These are phyloP conservation scores for Trypethelium eluteriae DNA, from an alignment of 495 filamentous ascomycete species.

Conservation along the genomic window DNA sequence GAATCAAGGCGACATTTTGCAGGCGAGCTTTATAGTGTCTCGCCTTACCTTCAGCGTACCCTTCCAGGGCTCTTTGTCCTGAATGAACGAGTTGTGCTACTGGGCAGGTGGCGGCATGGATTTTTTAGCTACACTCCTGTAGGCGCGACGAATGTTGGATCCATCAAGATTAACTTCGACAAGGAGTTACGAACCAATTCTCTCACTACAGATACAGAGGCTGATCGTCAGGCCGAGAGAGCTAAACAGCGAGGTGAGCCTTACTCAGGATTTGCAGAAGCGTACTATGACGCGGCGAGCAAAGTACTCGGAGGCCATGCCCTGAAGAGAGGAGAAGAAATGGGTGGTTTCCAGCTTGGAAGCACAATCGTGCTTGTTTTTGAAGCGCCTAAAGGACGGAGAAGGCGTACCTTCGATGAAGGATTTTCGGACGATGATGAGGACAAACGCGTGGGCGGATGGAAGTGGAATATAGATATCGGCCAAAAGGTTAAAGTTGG, in stretches of 20 bases:
- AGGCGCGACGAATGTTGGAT: constrained; percentile 97
- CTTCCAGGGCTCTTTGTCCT: constrained; percentile 90
- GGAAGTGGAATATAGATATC: constrained; percentile 73
- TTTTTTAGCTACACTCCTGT: constrained; percentile 96
- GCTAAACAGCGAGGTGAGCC: constrained; percentile 68
- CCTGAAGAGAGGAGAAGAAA: constrained; percentile 80
- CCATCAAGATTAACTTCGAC: constrained; percentile 96
- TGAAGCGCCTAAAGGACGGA: constrained; percentile 68
- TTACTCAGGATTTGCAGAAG: constrained; percentile 81
- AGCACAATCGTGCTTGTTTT: constrained; percentile 96
- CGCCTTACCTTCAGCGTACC: constrained; percentile 84
- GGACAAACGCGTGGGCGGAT: constrained; percentile 55
- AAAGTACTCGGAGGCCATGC: constrained; percentile 72
- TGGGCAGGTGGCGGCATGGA: constrained; percentile 92
- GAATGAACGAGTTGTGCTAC: constrained; percentile 89
- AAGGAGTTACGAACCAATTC: constrained; percentile 88
- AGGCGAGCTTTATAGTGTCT: constrained; percentile 90
- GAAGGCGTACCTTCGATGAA: constrained; percentile 55
- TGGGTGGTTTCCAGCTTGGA: constrained; percentile 95
- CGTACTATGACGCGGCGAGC: constrained; percentile 75
- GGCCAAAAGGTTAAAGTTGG: constrained; percentile 86
- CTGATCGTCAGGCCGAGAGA: constrained; percentile 69
- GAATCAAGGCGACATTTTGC: constrained; percentile 90
- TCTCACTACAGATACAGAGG: constrained; percentile 79
- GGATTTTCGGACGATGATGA: constrained; percentile 48